Evolutionary conservation across 2,329 filamentous ascomycete species (phyloP).

Genomic region (Monilinia vaccinii-corymbosi): DNA sequence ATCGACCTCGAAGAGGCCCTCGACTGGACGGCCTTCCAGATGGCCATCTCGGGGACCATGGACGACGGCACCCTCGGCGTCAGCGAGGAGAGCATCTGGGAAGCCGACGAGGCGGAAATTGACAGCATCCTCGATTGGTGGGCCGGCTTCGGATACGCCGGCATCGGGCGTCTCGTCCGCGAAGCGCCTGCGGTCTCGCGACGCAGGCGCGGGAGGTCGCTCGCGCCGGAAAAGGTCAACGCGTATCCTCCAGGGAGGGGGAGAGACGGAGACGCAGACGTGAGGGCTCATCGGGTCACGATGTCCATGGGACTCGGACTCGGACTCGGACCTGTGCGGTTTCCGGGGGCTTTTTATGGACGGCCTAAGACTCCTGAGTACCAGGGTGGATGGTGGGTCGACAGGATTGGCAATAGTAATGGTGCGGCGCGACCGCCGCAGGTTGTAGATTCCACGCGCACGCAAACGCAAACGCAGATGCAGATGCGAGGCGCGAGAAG

Average conservation of each 20-base stretch:
- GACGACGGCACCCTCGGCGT: slow-evolving; percentile 35
- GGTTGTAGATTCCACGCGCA: background rate
- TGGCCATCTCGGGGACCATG: slow-evolving; percentile 51
- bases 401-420: background rate
- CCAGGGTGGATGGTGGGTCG: background rate
- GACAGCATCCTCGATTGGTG: slow-evolving; percentile 23
- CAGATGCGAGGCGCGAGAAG: background rate
- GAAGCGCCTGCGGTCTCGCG: background rate
- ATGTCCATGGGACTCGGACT: background rate
- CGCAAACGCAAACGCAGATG: background rate
- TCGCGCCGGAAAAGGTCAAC: background rate
- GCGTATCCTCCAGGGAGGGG: background rate
- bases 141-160: slow-evolving; percentile 16
- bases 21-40: slow-evolving; percentile 58
- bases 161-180: slow-evolving; percentile 14
- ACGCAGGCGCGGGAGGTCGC: slow-evolving; percentile 1
- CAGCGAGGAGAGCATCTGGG: slow-evolving; percentile 12
- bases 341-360: background rate
- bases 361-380: background rate
- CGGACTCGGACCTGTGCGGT: background rate
- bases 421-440: too few species aligned
- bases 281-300: background rate
- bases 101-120: slow-evolving; percentile 16
- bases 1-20: slow-evolving; percentile 38
- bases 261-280: background rate